phyloP scores from a whole-genome alignment of 2,329 filamentous ascomycete species.

The Hymenoscyphus salicellus region DNA sequence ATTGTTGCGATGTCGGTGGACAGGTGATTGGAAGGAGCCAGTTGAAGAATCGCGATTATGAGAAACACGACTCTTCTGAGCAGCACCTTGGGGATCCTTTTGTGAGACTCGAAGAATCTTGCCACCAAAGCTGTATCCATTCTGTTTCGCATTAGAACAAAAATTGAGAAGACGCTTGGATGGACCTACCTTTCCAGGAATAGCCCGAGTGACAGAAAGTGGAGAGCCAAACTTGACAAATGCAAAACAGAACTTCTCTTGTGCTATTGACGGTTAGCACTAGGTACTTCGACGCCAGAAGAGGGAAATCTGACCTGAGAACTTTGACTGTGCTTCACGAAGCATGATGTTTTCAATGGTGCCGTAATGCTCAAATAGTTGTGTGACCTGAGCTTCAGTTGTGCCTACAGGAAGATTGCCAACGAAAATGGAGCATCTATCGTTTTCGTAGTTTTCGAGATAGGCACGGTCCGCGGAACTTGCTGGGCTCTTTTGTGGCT shows the following conservation, averaged over 20 bases:
- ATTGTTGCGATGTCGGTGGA: conserved; percentile 11
- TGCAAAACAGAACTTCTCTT: conserved; percentile 35
- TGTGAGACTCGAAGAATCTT: conserved; percentile 31
- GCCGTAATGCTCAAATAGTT: conserved; percentile 41
- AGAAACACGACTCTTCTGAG: conserved; percentile 12
- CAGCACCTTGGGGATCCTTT: conserved; percentile 31
- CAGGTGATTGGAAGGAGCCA: conserved; percentile 21
- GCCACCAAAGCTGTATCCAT: conserved; percentile 25
- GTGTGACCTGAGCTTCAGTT: conserved; percentile 39
- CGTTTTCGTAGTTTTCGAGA: conserved; percentile 42
- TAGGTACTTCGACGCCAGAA: neutral
- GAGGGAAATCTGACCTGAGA: conserved; percentile 27
- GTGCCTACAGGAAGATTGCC: conserved; percentile 43
- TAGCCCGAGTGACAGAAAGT: conserved; percentile 24
- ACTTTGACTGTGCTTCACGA: conserved; percentile 32
- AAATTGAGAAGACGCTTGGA: neutral
- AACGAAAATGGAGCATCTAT: conserved; percentile 48
- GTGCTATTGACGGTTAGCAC: conserved; percentile 27
- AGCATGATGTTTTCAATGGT: conserved; percentile 38
- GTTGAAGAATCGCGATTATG: conserved; percentile 10
- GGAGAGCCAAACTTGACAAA: conserved; percentile 36
- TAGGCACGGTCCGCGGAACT: conserved; percentile 23
- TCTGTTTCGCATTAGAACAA: conserved; percentile 20
- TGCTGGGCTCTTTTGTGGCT: conserved; percentile 6
- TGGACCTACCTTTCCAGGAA: conserved; percentile 27